Percentiles rank a stretch among this genome's conserved stretches.
Conservation (phyloP, 345 rosid species). For the Boechera stricta region DNA sequence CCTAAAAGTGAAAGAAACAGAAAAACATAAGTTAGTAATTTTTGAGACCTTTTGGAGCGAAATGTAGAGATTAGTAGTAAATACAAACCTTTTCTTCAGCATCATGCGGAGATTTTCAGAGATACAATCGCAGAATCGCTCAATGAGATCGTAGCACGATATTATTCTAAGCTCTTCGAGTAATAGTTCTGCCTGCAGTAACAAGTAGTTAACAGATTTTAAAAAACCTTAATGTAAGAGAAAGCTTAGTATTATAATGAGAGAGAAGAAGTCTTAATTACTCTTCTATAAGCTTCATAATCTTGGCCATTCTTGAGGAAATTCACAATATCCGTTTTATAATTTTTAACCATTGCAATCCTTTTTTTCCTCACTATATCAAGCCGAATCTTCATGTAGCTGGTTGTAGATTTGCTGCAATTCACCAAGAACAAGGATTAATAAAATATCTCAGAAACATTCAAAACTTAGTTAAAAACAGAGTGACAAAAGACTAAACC, state of each 20-base stretch:
- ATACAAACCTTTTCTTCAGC: conserved; percentile 63
- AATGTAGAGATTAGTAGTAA: not conserved
- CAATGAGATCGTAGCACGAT: conserved; percentile 59
- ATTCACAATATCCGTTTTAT: conserved; percentile 73
- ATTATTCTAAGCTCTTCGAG: conserved; percentile 65
- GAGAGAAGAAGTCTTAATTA: conserved; percentile 34
- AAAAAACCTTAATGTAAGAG: not conserved
- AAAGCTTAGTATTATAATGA: not conserved
- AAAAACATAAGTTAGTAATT: not conserved
- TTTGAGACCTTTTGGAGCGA: not conserved
- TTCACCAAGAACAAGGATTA: conserved; percentile 11
- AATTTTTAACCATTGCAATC: conserved; percentile 53
- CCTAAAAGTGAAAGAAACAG: conserved; percentile 44
- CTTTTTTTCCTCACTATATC: conserved; percentile 67
- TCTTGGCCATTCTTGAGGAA: conserved; percentile 67
- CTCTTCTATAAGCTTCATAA: conserved; percentile 78
- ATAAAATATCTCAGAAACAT: not conserved
- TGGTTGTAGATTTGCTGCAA: conserved; percentile 64
- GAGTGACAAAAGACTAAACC: conserved; percentile 1
- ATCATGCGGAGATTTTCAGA: conserved; percentile 54
- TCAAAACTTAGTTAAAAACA: not conserved
- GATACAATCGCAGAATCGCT: conserved; percentile 59
- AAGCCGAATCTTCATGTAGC: conserved; percentile 61
- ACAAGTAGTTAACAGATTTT: not conserved
- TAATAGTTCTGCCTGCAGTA: conserved; percentile 72